Evolutionary conservation across 1,284 basidiomycete genomes (phyloP), one percentile per base, ranked within the genome.

Genomic region (Cryptococcus sp.): DNA sequence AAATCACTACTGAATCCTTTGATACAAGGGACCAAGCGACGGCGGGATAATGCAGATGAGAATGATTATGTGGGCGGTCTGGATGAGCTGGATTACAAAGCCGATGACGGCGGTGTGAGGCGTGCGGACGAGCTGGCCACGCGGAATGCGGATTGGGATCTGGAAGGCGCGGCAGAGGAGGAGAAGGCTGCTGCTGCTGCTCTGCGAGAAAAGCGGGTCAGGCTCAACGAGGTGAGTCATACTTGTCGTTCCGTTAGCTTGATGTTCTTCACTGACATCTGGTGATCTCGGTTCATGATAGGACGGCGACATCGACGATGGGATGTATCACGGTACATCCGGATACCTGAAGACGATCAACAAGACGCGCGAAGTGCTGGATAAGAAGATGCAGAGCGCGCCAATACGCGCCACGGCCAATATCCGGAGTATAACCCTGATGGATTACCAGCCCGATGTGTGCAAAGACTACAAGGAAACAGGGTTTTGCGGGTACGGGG

Each of bases 381-480:
- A 91, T 22, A 91, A 90, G 75, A 89, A 92, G 47, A 91, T 94
- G 88, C 85, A 90, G 49, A 85, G 91, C 6, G 93, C 91, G 1
- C 93, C 93, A 46, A 90, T 93, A 73, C 81, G 89, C 56, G 81
- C 82, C 59, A 85, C 86, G 8, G 88, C 82, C 70, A 97, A 95
- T 59, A 94, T 99, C 66, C 85, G 93, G 57, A 94, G 91, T 1
- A 93, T 97, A 54, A 98, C 95, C 0, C 87, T 98, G 57, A 85
- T 93, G 51, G 96, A 99, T 81, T 99, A 98, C 80, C 96, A 99
- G 80, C 95, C 96, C 3, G 95, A 98, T 73, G 91, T 98, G 20
- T 99, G 96, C 80, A 99, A 99, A 78, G 94, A 98, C 79, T 99
- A 99, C 80, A 98, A 97, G 86, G 95, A 99, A 80, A 99, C 95